Conservation (phyloP, 805 yeast genomes). For the Cyberlindnera samutprakarnensis region DNA sequence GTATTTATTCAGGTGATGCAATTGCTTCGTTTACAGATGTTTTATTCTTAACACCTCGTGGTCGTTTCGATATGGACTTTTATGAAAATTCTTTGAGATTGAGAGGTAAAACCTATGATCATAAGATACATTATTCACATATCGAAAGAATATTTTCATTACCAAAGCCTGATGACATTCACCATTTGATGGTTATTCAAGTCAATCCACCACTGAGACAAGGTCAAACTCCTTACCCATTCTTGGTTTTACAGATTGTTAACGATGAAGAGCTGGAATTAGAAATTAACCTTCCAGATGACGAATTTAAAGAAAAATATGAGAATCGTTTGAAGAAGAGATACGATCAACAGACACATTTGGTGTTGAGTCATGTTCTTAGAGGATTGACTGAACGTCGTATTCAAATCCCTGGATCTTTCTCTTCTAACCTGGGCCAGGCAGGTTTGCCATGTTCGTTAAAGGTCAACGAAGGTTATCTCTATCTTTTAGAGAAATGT, state of each 20-base stretch:
- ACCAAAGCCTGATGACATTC: slow-evolving; percentile 91
- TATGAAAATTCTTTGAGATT: slow-evolving; percentile 80
- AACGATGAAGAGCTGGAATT: slow-evolving; percentile 88
- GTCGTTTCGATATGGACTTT: slow-evolving; percentile 96
- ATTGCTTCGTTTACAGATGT: slow-evolving; percentile 89
- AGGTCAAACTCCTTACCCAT: slow-evolving; percentile 96
- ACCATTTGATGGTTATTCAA: slow-evolving; percentile 81
- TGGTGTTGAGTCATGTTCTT: slow-evolving; percentile 81
- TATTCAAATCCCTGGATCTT: slow-evolving; percentile 78
- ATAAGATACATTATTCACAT: slow-evolving; percentile 85
- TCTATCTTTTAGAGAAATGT: slow-evolving; percentile 89
- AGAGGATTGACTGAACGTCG: slow-evolving; percentile 86
- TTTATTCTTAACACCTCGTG: slow-evolving; percentile 93
- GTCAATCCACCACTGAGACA: slow-evolving; percentile 97
- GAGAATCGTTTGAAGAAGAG: slow-evolving; percentile 64
- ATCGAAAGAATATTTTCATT: slow-evolving; percentile 85
- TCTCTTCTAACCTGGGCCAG: slow-evolving; percentile 64
- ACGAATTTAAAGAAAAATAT: slow-evolving; percentile 69
- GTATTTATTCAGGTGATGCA: slow-evolving; percentile 90
- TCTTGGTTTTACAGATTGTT: slow-evolving; percentile 81
- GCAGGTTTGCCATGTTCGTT: slow-evolving; percentile 88
- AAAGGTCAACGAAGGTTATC: slow-evolving; percentile 91
- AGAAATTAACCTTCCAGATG: slow-evolving; percentile 78
- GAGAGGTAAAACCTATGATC: slow-evolving; percentile 96
- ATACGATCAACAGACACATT: slow-evolving; percentile 79